Conservation (phyloP, 345 rosid genomes). For the Pugionium dolabratum region DNA sequence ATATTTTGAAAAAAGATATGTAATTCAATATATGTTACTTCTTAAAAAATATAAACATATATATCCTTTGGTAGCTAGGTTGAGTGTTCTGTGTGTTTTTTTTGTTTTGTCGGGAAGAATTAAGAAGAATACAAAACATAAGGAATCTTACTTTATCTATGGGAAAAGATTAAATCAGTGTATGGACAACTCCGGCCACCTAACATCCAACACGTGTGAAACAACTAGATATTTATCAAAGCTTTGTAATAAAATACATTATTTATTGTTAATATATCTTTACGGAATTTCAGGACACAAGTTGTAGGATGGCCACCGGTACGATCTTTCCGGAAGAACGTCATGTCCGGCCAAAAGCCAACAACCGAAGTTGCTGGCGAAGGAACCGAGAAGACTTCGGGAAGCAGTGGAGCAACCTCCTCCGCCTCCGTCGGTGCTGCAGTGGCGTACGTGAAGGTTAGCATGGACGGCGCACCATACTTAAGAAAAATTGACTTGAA, state of each 20-base stretch:
- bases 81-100: slow-evolving; percentile 6
- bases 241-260: background rate
- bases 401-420: slow-evolving; percentile 38
- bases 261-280: background rate
- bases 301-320: slow-evolving; percentile 95
- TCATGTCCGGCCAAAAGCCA: slow-evolving; percentile 63
- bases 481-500: slow-evolving; percentile 79
- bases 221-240: slow-evolving; percentile 19
- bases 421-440: slow-evolving; percentile 2
- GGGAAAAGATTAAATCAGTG: background rate
- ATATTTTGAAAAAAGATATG: no score
- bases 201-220: slow-evolving; percentile 35
- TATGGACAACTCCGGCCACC: slow-evolving; percentile 31
- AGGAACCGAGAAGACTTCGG: slow-evolving; percentile 39
- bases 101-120: slow-evolving; percentile 53
- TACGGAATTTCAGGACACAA: slow-evolving; percentile 57
- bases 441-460: slow-evolving; percentile 68
- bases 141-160: slow-evolving; percentile 57
- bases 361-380: slow-evolving; percentile 21
- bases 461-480: slow-evolving; percentile 94
- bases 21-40: no score
- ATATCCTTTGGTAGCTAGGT: background rate
- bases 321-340: slow-evolving; percentile 67
- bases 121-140: slow-evolving; percentile 66
- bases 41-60: no score